phyloP scores from a whole-genome alignment of 179 eudicot genomes.

The Heliamphora pulchella region DNA sequence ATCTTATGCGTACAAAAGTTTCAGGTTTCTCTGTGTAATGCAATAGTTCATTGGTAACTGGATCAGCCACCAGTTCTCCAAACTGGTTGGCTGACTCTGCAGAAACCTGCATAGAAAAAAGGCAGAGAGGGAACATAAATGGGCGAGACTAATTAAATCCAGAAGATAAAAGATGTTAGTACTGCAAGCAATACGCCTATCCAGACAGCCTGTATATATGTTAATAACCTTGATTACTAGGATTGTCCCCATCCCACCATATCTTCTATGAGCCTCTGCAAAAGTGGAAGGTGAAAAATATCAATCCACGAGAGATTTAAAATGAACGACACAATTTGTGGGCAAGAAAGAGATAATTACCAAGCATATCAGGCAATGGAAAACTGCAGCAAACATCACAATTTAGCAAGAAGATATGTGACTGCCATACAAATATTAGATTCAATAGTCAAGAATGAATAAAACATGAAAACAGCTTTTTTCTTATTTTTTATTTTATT shows the following conservation, averaged over 20 bases:
- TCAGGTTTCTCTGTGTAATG: constrained; percentile 98
- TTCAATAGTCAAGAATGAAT: neutral
- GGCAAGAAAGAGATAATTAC: constrained; percentile 29
- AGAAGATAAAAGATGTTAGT: neutral
- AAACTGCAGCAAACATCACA: constrained; percentile 97
- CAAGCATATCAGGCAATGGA: constrained; percentile 89
- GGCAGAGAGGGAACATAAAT: neutral
- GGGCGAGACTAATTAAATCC: constrained; percentile 1
- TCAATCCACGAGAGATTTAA: neutral
- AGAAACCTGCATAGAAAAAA: constrained; percentile 52
- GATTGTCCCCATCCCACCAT: constrained; percentile 90
- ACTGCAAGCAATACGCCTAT: neutral
- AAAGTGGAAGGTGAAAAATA: constrained; percentile 12
- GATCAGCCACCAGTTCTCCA: constrained; percentile 92
- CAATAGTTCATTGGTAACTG: constrained; percentile 68
- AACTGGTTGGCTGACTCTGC: constrained; percentile 90
- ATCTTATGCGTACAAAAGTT: constrained; percentile 66
- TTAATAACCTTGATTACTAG: constrained; percentile 71
- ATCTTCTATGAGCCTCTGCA: constrained; percentile 78
- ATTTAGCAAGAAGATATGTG: constrained; percentile 87
- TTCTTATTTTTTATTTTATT: neutral
- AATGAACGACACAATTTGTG: neutral
- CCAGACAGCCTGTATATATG: neutral
- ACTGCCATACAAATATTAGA: constrained; percentile 45
- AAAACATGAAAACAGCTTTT: neutral